Evolutionary conservation across 148 eudicot species (phyloP).

Genomic region (Camellia sinensis): DNA sequence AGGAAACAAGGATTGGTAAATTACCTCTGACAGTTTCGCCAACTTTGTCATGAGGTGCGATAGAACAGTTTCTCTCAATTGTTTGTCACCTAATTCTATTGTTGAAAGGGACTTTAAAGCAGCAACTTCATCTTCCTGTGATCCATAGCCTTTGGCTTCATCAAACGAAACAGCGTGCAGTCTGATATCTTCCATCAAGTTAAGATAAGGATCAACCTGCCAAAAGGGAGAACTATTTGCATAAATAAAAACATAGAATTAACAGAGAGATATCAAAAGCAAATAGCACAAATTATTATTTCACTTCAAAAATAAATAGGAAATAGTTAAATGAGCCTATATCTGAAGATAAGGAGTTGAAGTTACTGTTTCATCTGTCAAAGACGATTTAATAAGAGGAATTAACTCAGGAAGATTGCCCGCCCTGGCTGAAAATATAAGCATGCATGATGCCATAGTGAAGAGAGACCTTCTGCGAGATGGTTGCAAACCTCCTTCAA

Average conservation of each 20-base stretch:
- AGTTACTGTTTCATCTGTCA: conserved; percentile 62
- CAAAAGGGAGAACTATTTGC: conserved; percentile 8
- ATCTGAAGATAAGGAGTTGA: conserved; percentile 15
- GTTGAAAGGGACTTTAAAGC: conserved; percentile 53
- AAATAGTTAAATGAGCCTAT: conserved; percentile 1
- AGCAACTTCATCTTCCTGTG: conserved; percentile 66
- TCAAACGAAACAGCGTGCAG: conserved; percentile 40
- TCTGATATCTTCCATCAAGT: conserved; percentile 62
- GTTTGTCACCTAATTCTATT: conserved; percentile 45
- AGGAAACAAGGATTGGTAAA: not conserved
- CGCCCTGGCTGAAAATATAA: conserved; percentile 71
- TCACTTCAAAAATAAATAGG: not conserved
- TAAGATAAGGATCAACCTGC: conserved; percentile 83
- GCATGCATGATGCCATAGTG: conserved; percentile 79
- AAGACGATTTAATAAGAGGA: conserved; percentile 59
- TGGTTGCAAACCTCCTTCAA: conserved; percentile 68
- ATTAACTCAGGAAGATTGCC: conserved; percentile 73
- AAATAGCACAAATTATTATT: not conserved
- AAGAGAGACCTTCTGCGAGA: conserved; percentile 78
- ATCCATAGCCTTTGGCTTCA: conserved; percentile 41
- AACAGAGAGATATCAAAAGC: not conserved
- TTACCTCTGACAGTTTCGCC: conserved; percentile 71
- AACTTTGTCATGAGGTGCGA: conserved; percentile 45
- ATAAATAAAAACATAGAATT: conserved; percentile 6
- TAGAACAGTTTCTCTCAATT: conserved; percentile 58